Conservation (phyloP, 805 yeast genomes). For the Saturnispora silvae region DNA sequence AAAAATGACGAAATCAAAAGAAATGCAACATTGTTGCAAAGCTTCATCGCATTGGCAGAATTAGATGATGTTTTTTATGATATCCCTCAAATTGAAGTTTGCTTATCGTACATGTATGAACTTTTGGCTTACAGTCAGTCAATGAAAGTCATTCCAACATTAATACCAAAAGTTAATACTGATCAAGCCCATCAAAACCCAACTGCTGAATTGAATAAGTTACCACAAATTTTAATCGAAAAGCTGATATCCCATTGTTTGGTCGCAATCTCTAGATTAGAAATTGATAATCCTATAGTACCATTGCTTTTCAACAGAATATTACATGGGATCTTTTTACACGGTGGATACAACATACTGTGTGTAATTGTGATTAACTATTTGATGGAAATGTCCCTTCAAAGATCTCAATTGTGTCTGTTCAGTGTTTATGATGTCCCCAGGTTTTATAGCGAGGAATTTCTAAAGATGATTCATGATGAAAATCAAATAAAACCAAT, state of each 20-base stretch:
- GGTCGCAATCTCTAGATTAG: slow-evolving; percentile 3
- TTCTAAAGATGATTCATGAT: neutral
- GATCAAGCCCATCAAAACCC: too few relatives aligned
- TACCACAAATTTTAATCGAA: slow-evolving; percentile 4
- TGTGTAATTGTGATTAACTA: slow-evolving; percentile 10
- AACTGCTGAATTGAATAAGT: neutral
- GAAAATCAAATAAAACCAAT: neutral
- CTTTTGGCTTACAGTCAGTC: slow-evolving; percentile 1
- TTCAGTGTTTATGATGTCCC: slow-evolving; percentile 12
- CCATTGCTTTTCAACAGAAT: slow-evolving; percentile 8
- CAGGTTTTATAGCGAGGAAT: neutral
- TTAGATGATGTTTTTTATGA: slow-evolving; percentile 1
- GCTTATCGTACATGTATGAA: slow-evolving; percentile 3
- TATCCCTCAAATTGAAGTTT: neutral
- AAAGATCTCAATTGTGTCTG: slow-evolving; percentile 8
- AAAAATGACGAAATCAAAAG: neutral
- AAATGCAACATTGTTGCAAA: neutral
- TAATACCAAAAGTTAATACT: too few relatives aligned
- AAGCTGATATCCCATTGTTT: slow-evolving; percentile 8
- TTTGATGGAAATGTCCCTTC: slow-evolving; percentile 8
- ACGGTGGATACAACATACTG: slow-evolving; percentile 13
- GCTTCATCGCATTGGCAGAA: slow-evolving; percentile 2
- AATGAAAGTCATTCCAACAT: neutral
- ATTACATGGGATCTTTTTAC: slow-evolving; percentile 10
- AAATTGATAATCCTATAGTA: slow-evolving; percentile 12